Evolutionary conservation across 176 grass and related monocot genomes (phyloP), one percentile per base, ranked within the genome.

Genomic region (Bothriochloa decipiens): DNA sequence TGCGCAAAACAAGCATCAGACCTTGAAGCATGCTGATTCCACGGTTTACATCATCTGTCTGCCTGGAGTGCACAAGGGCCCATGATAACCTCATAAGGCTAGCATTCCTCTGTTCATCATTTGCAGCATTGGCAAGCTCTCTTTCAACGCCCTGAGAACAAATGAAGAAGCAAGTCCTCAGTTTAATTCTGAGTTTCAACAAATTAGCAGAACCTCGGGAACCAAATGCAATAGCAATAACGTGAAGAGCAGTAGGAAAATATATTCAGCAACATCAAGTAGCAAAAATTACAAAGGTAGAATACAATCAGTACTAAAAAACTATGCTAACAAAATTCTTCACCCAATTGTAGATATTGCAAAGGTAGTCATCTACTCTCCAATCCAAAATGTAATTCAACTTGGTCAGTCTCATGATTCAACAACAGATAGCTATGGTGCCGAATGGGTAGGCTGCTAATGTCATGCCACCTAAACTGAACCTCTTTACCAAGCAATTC

Each of bases 1-100:
- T 45, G 67, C 39, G 67, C 4, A 68, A 46, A 28, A 61, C 9
- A 61, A 65, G 70, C 41, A 39, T n/a, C 43, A 61, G 25, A 98
- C 96, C 96, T 93, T 98, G 89, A 84, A 98, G 73, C 96, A 98
- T 98, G 91, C 76, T 91, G 23, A 98, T 92, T 75, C 96, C 96
- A 70, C 96, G 96, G 65, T 95, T 98, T 69, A 98, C 91, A 86
- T 98, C 93, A 43, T 92, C 93, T 7, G 84, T 74, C 7, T 93
- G 81, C 86, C 69, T 93, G 39, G 96, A 98, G 72, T 98, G 96
- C 50, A 98, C 96, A 65, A 98, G 96, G 53, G 96, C 93, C 96
- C 96, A 95, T 18, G 96, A 98, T 29, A 95, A 83, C 87, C 96
- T 98, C 96, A 98, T 98, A 43, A 98, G 70, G 43, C 96, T 92